These are phyloP conservation scores for Sphenostylis stenocarpa DNA, from an alignment of 306 rosid genomes.

Conservation along the genomic window DNA sequence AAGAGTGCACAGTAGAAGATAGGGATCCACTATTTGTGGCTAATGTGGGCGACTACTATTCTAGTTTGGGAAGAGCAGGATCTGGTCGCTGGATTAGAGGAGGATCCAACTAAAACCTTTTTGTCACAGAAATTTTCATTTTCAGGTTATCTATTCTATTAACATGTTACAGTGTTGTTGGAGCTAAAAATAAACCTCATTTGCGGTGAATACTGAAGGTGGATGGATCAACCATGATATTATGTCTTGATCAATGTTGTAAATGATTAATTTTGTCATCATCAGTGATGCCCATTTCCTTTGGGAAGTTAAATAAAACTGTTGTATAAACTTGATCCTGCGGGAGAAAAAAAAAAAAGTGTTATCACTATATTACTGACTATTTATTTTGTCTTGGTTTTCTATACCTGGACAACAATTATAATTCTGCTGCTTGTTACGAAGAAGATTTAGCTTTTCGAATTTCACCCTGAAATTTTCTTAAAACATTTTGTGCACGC, in stretches of 20 bases:
- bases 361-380: not conserved
- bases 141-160: constrained; percentile 3
- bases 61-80: constrained; percentile 67
- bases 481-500: too few species aligned
- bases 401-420: not conserved
- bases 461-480: not conserved
- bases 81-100: constrained; percentile 67
- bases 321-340: not conserved
- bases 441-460: not conserved
- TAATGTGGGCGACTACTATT: constrained; percentile 87
- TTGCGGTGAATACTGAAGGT: constrained; percentile 11
- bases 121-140: constrained; percentile 9
- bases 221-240: constrained; percentile 5
- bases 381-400: not conserved
- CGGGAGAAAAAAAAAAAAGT: not conserved
- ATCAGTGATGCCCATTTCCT: constrained; percentile 4
- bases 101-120: constrained; percentile 47
- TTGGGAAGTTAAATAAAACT: constrained; percentile 21
- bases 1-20: constrained; percentile 55
- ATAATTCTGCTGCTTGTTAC: not conserved
- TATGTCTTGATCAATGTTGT: constrained; percentile 32
- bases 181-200: constrained; percentile 31
- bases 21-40: constrained; percentile 96
- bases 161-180: constrained; percentile 16
- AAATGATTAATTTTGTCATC: constrained; percentile 24